Base-by-base conservation (phyloP, 768 basidiomycete species). In the Russula virescens region DNA sequence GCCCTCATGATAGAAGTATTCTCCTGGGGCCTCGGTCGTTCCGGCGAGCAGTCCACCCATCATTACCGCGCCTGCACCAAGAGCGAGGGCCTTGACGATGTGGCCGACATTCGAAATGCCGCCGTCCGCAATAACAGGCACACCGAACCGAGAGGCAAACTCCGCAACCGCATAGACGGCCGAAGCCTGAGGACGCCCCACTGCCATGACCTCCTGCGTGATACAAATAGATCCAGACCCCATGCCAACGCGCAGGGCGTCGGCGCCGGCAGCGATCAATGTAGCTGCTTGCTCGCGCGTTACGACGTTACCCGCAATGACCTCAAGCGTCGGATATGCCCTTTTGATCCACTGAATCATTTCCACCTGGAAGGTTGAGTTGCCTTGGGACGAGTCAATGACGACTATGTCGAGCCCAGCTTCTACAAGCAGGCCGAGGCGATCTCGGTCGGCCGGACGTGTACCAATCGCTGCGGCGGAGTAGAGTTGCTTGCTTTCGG, bases 201-300 rank as follows among this genome's bases (percentile, higher is more conserved):
- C 96, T 11, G 97, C 97, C 91, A 98, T 98, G 69, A 99, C 89
- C 72, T 98, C 97, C 75, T 99, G 97, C 7, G 97, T 99, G 76
- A 99, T 99, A 73, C 97, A 99, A 71, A 99, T 99, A 6, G 93
- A 96, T 10, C 97, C 97, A 9, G 89, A 91, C 42, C 97, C 97
- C 97, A 99, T 99, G 46, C 97, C 97, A 42, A 99, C 81, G 25
- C 94, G 88, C 13, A 98, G 81, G n/a, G 81, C 96, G 69, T 99
- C 97, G 3, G 95, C 97, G 47, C 97, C 97, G 2, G 94, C 95
- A 10, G 82, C 86, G 68, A 99, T 98, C 63, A 99, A 85, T 25
- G 80, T 84, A 18, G 97, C 97, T 1, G 97, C 96, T 72, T 98
- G 97, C 71, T 97, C 95, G 61, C 97, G 88, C 5, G 95, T 98